These are phyloP conservation scores for Xylariaceae sp. DNA, from an alignment of 2,329 filamentous ascomycete genomes.

Conservation along the genomic window DNA sequence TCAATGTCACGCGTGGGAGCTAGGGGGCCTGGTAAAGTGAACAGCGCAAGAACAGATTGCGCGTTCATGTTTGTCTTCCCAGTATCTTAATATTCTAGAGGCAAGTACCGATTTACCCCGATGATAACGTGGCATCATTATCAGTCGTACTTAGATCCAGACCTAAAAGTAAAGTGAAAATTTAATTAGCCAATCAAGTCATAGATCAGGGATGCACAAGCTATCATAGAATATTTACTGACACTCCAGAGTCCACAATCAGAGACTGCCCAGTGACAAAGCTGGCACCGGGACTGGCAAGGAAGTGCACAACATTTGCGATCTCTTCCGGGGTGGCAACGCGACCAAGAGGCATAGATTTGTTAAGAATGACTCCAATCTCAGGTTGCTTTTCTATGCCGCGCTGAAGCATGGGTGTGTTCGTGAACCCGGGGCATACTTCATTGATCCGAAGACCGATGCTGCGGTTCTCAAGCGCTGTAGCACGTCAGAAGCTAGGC, in stretches of 20 bases:
- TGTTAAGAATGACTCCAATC: slow-evolving; percentile 17
- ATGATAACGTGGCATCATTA: no score
- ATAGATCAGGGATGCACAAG: neutral
- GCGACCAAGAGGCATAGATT: slow-evolving; percentile 24
- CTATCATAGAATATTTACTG: slow-evolving; percentile 12
- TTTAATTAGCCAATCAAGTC: neutral
- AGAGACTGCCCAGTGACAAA: slow-evolving; percentile 17
- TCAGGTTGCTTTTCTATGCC: slow-evolving; percentile 23
- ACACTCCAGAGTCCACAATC: slow-evolving; percentile 23
- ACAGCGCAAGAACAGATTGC: no score
- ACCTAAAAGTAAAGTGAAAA: neutral
- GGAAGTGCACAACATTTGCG: slow-evolving; percentile 17
- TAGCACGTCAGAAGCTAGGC: neutral
- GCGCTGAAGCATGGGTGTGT: slow-evolving; percentile 27
- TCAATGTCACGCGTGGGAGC: no score
- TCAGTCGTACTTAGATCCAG: neutral
- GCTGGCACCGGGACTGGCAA: slow-evolving; percentile 17
- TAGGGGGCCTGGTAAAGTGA: no score
- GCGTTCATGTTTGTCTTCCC: no score
- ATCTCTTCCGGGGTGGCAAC: slow-evolving; percentile 17
- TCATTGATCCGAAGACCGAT: slow-evolving; percentile 32
- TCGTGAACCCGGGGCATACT: slow-evolving; percentile 31
- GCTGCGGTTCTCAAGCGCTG: slow-evolving; percentile 28
- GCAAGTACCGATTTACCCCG: no score
- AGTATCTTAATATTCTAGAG: no score